These are phyloP conservation scores for Elymus sibiricus DNA, from an alignment of 176 grass and related monocot genomes.

Conservation along the genomic window DNA sequence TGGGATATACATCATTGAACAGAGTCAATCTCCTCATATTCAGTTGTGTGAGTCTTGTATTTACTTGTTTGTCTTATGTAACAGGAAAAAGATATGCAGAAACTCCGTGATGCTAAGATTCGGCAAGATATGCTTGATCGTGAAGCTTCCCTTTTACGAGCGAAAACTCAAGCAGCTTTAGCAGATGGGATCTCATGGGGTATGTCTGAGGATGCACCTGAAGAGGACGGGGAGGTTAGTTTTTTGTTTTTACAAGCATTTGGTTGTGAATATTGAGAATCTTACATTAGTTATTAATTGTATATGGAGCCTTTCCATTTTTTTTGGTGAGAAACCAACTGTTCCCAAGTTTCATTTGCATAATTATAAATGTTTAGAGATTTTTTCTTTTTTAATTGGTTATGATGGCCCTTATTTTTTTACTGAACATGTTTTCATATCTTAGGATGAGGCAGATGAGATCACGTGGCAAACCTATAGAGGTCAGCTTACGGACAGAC, in stretches of 20 bases:
- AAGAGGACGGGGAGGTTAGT: conserved; percentile 69
- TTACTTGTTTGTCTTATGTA: conserved; percentile 25
- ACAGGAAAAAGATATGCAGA: conserved; percentile 91
- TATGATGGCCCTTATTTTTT: background rate
- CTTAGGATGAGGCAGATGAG: conserved; percentile 83
- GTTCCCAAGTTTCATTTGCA: background rate
- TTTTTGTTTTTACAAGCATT: background rate
- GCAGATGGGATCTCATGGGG: conserved; percentile 96
- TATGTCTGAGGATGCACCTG: conserved; percentile 84
- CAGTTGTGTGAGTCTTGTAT: conserved; percentile 23
- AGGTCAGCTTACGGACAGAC: conserved; percentile 93
- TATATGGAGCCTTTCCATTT: background rate
- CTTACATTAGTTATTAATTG: background rate
- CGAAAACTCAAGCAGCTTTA: conserved; percentile 85
- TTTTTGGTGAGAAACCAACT: background rate
- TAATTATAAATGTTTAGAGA: background rate
- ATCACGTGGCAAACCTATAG: conserved; percentile 96
- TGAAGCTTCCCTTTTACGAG: conserved; percentile 82
- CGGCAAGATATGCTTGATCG: conserved; percentile 68
- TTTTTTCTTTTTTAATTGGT: background rate
- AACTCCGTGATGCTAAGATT: conserved; percentile 65
- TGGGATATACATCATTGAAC: background rate
- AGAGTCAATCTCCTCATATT: background rate
- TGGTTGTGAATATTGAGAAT: conserved; percentile 2
- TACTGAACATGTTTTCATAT: conserved; percentile 20